These are phyloP conservation scores for Sphenostylis stenocarpa DNA, from an alignment of 306 rosid species.

Conservation along the genomic window DNA sequence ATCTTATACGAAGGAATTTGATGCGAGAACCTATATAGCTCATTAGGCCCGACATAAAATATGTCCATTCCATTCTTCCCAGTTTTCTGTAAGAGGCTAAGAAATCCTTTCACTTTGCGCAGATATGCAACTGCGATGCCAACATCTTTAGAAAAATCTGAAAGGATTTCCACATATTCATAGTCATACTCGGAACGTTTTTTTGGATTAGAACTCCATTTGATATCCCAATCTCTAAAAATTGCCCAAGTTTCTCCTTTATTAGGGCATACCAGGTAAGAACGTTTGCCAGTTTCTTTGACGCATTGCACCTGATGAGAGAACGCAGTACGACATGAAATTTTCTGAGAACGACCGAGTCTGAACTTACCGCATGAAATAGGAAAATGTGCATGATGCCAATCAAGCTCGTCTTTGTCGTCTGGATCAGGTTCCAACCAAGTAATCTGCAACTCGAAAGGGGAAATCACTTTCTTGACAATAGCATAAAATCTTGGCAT, in stretches of 20 bases:
- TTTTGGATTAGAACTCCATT: conserved; percentile 69
- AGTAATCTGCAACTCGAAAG: conserved; percentile 62
- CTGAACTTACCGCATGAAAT: conserved; percentile 72
- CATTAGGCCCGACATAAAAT: conserved; percentile 52
- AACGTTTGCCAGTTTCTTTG: conserved; percentile 36
- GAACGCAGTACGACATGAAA: conserved; percentile 42
- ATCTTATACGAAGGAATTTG: conserved; percentile 69
- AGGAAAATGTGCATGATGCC: conserved; percentile 64
- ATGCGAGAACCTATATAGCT: conserved; percentile 77
- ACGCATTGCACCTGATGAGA: conserved; percentile 65
- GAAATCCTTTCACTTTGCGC: conserved; percentile 74
- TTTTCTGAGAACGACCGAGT: conserved; percentile 39
- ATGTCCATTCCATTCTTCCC: conserved; percentile 36
- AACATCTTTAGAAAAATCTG: conserved; percentile 49
- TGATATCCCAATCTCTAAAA: conserved; percentile 76
- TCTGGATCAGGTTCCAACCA: conserved; percentile 83
- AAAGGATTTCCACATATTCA: conserved; percentile 67
- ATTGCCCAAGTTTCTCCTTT: conserved; percentile 96
- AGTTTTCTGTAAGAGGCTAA: conserved; percentile 61
- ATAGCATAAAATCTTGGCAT: conserved; percentile 93
- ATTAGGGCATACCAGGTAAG: conserved; percentile 56
- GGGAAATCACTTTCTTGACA: conserved; percentile 59
- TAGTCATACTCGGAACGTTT: conserved; percentile 38
- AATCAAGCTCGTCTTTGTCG: conserved; percentile 46
- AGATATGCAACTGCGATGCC: conserved; percentile 65